Conservation (phyloP, 2,329 filamentous ascomycete genomes). For the Chaetomiaceae sp. region DNA sequence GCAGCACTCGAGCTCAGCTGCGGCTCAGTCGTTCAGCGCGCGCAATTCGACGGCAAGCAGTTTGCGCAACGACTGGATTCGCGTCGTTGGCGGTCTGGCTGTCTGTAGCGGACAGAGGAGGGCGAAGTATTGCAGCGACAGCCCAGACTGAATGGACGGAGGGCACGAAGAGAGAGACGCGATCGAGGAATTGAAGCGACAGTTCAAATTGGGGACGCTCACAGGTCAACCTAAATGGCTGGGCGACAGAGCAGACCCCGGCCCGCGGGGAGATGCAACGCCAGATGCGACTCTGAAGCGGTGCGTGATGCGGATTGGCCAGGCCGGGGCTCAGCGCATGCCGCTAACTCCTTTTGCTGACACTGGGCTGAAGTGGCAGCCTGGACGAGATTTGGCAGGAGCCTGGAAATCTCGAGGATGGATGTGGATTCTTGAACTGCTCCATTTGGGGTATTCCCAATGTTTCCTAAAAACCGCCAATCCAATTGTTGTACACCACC, state of each 20-base stretch:
- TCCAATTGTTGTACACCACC: too few relatives aligned
- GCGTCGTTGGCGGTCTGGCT: background rate
- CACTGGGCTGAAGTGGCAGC: conserved; percentile 10
- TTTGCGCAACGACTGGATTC: too few relatives aligned
- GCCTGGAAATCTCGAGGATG: too few relatives aligned
- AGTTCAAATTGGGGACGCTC: background rate
- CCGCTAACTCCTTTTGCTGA: conserved; percentile 3
- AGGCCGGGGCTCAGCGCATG: conserved; percentile 5
- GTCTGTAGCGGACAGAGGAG: too few relatives aligned
- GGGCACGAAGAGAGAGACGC: background rate
- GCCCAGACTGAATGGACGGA: background rate
- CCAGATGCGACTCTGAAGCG: background rate
- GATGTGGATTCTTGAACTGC: too few relatives aligned
- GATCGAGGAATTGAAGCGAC: background rate
- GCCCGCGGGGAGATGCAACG: background rate
- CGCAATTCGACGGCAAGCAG: background rate
- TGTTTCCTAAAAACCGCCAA: too few relatives aligned
- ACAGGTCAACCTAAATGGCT: conserved; percentile 8
- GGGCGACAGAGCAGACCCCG: conserved; percentile 1
- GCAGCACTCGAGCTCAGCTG: background rate
- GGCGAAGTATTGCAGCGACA: background rate
- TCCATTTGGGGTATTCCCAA: too few relatives aligned
- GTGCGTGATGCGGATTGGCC: conserved; percentile 5
- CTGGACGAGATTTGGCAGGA: too few relatives aligned
- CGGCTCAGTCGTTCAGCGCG: background rate